These are phyloP conservation scores for Russula ochroleuca DNA, from an alignment of 768 basidiomycete genomes.

Conservation along the genomic window DNA sequence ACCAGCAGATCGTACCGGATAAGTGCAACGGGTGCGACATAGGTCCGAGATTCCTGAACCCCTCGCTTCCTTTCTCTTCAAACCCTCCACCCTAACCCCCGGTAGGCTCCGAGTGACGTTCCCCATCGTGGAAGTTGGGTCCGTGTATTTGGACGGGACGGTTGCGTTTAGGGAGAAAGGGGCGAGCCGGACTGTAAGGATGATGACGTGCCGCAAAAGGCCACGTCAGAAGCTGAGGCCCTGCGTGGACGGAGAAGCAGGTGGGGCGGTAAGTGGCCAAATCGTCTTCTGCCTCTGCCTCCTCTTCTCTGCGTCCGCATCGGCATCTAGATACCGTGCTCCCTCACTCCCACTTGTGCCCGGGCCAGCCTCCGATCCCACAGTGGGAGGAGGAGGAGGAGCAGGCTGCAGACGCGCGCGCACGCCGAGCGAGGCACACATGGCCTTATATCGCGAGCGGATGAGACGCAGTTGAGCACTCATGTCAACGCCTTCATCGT, in stretches of 20 bases:
- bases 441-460: slow-evolving; percentile 78
- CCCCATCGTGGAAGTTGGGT: slow-evolving; percentile 18
- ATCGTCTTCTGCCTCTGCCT: slow-evolving; percentile 11
- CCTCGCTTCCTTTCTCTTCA: background rate
- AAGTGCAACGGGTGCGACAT: slow-evolving; percentile 21
- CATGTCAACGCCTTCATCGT: slow-evolving; percentile 58
- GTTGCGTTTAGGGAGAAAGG: background rate
- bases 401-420: slow-evolving; percentile 42
- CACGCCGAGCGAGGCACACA: slow-evolving; percentile 80
- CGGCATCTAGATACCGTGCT: background rate
- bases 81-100: slow-evolving; percentile 12
- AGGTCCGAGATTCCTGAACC: slow-evolving; percentile 7
- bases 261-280: slow-evolving; percentile 17
- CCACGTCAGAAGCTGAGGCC: slow-evolving; percentile 27
- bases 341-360: slow-evolving; percentile 5
- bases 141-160: background rate
- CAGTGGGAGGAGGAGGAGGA: background rate
- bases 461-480: slow-evolving; percentile 76
- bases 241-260: slow-evolving; percentile 17
- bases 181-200: background rate
- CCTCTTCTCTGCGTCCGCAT: slow-evolving; percentile 11
- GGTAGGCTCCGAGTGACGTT: slow-evolving; percentile 12
- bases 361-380: slow-evolving; percentile 12
- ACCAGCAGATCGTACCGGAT: slow-evolving; percentile 23
- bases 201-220: slow-evolving; percentile 19